phyloP scores from a whole-genome alignment of 2,329 filamentous ascomycete genomes.

The Penicillium sp. region DNA sequence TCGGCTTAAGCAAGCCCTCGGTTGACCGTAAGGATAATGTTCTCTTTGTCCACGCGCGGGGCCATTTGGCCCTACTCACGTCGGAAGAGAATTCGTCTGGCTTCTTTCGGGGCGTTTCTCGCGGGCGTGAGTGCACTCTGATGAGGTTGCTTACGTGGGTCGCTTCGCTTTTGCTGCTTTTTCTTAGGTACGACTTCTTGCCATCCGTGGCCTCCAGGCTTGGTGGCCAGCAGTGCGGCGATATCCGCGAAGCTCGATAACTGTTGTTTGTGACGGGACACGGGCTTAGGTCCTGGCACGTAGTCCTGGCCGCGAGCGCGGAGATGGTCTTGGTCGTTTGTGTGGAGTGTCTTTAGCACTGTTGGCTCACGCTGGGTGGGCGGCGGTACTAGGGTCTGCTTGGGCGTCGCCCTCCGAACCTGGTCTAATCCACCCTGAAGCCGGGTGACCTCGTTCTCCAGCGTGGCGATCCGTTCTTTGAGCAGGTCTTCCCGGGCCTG shows the following conservation, averaged over 20 bases:
- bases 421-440: too few relatives aligned
- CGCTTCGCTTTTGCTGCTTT: background rate
- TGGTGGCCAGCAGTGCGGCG: background rate
- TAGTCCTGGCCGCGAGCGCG: background rate
- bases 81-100: background rate
- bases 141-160: background rate
- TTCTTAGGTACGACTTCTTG: background rate
- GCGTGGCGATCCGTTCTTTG: too few relatives aligned
- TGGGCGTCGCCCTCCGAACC: too few relatives aligned
- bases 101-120: background rate
- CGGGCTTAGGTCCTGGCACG: background rate
- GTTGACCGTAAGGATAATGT: background rate
- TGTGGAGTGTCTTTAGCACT: too few relatives aligned
- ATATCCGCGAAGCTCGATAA: background rate
- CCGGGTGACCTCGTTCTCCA: too few relatives aligned
- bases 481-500: too few relatives aligned
- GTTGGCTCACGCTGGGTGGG: too few relatives aligned
- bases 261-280: background rate
- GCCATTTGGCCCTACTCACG: background rate
- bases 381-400: too few relatives aligned
- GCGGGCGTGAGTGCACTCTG: background rate
- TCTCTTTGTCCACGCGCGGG: background rate
- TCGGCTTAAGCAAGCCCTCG: background rate
- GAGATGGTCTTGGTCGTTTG: background rate
- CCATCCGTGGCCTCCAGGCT: background rate